These are phyloP conservation scores for Nasturtium officinale DNA, from an alignment of 345 rosid species.

Conservation along the genomic window DNA sequence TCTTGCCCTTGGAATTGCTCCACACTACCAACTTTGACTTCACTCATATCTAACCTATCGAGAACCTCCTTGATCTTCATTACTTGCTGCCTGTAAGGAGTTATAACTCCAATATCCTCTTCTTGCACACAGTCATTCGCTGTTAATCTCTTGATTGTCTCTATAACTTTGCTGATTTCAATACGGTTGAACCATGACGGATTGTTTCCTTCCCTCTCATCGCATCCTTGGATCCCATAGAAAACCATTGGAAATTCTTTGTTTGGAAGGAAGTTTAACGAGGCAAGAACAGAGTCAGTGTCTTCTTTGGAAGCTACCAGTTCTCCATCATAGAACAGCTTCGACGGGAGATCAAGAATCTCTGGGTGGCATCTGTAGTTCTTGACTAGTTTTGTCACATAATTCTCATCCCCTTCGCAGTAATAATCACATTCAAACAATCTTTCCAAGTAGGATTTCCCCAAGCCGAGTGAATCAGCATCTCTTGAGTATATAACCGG, in stretches of 20 bases:
- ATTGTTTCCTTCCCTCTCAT: conserved; percentile 93
- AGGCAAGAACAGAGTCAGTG: conserved; percentile 43
- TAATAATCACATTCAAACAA: conserved; percentile 64
- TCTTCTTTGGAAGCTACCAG: conserved; percentile 80
- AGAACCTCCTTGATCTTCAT: conserved; percentile 70
- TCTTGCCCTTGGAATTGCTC: conserved; percentile 99
- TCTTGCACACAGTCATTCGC: conserved; percentile 51
- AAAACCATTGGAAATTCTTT: conserved; percentile 77
- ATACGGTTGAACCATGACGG: conserved; percentile 96
- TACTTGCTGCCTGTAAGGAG: conserved; percentile 95
- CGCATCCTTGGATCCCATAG: conserved; percentile 93
- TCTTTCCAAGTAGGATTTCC: conserved; percentile 83
- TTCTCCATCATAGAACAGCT: conserved; percentile 74
- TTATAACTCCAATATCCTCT: conserved; percentile 78
- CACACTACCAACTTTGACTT: conserved; percentile 87
- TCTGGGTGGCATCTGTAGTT: conserved; percentile 85
- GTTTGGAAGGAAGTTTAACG: conserved; percentile 60
- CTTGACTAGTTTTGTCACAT: conserved; percentile 68
- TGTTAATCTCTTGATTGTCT: conserved; percentile 58
- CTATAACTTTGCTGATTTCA: conserved; percentile 85
- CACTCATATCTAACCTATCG: conserved; percentile 60
- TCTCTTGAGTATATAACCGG: conserved; percentile 80
- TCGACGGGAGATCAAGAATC: conserved; percentile 84
- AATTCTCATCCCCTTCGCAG: conserved; percentile 56
- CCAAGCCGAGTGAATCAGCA: conserved; percentile 64